These are phyloP conservation scores for Rhynchosporium graminicola DNA, from an alignment of 2,329 filamentous ascomycete genomes.

Conservation along the genomic window DNA sequence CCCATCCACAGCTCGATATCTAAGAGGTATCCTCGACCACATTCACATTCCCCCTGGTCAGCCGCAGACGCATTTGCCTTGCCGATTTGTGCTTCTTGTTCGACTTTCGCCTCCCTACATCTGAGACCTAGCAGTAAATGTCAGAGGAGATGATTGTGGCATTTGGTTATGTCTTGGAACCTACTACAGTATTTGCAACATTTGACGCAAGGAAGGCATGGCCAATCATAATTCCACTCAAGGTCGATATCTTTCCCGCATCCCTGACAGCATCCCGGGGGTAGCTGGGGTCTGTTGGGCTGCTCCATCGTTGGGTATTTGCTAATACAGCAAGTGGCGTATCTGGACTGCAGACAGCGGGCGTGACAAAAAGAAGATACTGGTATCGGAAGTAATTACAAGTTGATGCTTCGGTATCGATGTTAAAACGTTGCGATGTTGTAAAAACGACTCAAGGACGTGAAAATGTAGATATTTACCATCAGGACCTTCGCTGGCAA, in stretches of 20 bases:
- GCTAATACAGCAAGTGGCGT: not conserved
- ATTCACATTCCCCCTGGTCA: not conserved
- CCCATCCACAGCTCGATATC: not conserved
- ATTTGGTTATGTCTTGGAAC: not conserved
- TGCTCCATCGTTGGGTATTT: not conserved
- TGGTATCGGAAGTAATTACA: not conserved
- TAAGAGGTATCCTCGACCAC: not conserved
- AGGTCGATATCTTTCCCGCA: not conserved
- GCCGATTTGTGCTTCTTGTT: not conserved
- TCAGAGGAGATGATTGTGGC: not conserved
- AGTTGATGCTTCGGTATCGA: not conserved
- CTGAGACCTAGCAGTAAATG: not conserved
- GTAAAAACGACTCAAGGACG: not conserved
- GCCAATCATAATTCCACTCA: not conserved
- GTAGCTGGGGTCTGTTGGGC: not conserved
- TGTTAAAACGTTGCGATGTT: not conserved
- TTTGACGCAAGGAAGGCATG: not conserved
- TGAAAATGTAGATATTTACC: not conserved
- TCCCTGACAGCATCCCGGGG: not conserved
- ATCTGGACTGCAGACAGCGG: not conserved
- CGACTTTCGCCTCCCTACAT: not conserved
- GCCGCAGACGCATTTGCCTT: no score
- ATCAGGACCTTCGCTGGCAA: not conserved
- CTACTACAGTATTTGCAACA: conserved; percentile 1
- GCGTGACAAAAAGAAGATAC: not conserved